Base-by-base conservation (phyloP, 192 early-diverging fungal species). In the Globomyces pollinis-pini region DNA sequence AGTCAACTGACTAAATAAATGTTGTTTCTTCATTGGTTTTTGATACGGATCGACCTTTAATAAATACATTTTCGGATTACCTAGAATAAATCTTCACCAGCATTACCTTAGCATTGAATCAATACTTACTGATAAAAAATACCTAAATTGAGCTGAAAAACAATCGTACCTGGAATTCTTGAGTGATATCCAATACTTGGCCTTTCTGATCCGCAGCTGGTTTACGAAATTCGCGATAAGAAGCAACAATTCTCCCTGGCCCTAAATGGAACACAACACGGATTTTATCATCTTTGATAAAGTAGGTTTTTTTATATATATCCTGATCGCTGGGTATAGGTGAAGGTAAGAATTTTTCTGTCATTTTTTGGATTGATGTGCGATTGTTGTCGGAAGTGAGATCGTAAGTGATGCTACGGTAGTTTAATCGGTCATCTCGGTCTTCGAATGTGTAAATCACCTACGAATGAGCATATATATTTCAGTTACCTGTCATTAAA, bases 401-500 rank as follows among this genome's bases (percentile, higher is more conserved):
- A n/a, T 83, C 80, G 45, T 67, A 80, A 16, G 71, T 73, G 2
- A 80, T 71, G 57, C 77, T 80, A 13, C 75, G 56, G 38, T 80
- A 83, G 20, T 69, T 54, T 15, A 83, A 63, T 16, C 57, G 47
- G 52, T 83, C 80, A 43, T 83, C 80, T 18, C 80, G 42, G 12
- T 78, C 77, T 23, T 68, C 65, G 56, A 77, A 83, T 13, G 63
- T 53, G 49, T 75, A 74, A 13, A 82, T 64, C 4, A 79, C 60
- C 67, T 77, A 13, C n/a, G n/a, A n/a, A n/a, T n/a, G n/a, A n/a
- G n/a, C n/a, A n/a, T n/a, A n/a, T n/a, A n/a, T n/a, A n/a, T n/a
- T n/a, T n/a, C n/a, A n/a, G n/a, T n/a, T n/a, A n/a, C n/a, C n/a
- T n/a, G n/a, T n/a, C n/a, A n/a, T n/a, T n/a, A n/a, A 3, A 12